A percentile compares a stretch with the other conserved stretches of the same genome.
Evolutionary conservation across 2,329 filamentous ascomycete genomes (phyloP).

Genomic region (Huntiella bhutanensis): DNA sequence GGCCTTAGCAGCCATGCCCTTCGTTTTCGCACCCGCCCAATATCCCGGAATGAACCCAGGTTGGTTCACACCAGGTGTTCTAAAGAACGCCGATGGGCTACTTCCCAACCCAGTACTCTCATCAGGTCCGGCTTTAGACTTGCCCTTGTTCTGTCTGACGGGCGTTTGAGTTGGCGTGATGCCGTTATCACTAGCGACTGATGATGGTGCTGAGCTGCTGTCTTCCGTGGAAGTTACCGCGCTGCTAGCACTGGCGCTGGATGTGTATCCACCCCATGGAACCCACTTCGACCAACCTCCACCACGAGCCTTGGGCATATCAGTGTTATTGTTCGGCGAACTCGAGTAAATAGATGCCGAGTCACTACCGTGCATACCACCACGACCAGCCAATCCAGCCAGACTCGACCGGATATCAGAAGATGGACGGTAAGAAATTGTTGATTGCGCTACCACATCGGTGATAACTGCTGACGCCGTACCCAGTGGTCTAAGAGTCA

Average conservation of each 20-base stretch:
- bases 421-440: constrained; percentile 20
- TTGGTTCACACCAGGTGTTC: constrained; percentile 61
- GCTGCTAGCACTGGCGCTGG: not conserved
- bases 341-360: constrained; percentile 6
- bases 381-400: constrained; percentile 2
- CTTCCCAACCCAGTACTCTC: not conserved
- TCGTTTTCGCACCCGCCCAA: constrained; percentile 3
- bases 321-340: constrained; percentile 3
- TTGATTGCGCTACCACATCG: constrained; percentile 40
- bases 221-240: constrained; percentile 1
- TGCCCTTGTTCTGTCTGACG: constrained; percentile 7
- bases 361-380: not conserved
- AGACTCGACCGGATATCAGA: constrained; percentile 10
- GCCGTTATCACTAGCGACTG: not conserved
- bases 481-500: constrained; percentile 38
- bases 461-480: constrained; percentile 37
- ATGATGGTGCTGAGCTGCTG: constrained; percentile 1
- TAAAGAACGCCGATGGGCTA: constrained; percentile 19
- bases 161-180: constrained; percentile 2
- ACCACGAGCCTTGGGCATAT: not conserved
- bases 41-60: constrained; percentile 57
- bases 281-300: constrained; percentile 8
- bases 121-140: constrained; percentile 16
- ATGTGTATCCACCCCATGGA: constrained; percentile 8
- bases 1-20: constrained; percentile 6